These are phyloP conservation scores for Claviceps quebecensis DNA, from an alignment of 2,329 filamentous ascomycete species.

Conservation along the genomic window DNA sequence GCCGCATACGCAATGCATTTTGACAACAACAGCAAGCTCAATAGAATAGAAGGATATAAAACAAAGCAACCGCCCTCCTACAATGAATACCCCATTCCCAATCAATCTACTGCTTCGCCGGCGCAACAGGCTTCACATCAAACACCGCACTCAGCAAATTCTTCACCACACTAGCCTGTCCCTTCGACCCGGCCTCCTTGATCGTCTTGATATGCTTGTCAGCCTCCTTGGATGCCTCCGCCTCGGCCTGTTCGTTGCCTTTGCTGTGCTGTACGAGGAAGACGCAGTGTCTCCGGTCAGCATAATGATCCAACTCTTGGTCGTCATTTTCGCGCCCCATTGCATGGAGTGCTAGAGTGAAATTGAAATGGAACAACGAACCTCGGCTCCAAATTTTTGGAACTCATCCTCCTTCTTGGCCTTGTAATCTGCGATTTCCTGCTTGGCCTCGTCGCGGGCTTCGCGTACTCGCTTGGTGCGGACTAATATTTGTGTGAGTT, in stretches of 20 bases:
- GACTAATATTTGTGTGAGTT: constrained; percentile 20
- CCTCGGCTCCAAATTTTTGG: constrained; percentile 77
- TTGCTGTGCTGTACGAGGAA: constrained; percentile 59
- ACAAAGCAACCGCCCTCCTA: neutral
- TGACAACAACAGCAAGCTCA: neutral
- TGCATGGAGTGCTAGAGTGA: neutral
- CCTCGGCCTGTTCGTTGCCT: constrained; percentile 69
- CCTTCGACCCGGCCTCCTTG: constrained; percentile 63
- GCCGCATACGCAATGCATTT: neutral
- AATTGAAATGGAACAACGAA: constrained; percentile 15
- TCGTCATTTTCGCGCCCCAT: neutral
- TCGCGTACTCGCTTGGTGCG: constrained; percentile 96
- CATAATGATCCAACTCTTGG: too few relatives aligned
- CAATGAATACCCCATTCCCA: neutral
- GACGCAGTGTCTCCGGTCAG: too few relatives aligned
- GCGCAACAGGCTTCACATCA: constrained; percentile 59
- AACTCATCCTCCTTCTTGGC: constrained; percentile 85
- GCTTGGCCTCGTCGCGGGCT: constrained; percentile 89
- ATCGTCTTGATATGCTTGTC: constrained; percentile 75
- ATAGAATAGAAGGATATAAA: neutral
- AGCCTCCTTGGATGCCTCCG: constrained; percentile 64
- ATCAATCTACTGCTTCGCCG: constrained; percentile 14
- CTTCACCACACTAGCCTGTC: constrained; percentile 64
- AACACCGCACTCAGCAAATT: constrained; percentile 77
- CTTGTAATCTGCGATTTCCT: constrained; percentile 90